These are phyloP conservation scores for Wallacemonas collosoma DNA, from an alignment of 208 protist genomes.

Conservation along the genomic window DNA sequence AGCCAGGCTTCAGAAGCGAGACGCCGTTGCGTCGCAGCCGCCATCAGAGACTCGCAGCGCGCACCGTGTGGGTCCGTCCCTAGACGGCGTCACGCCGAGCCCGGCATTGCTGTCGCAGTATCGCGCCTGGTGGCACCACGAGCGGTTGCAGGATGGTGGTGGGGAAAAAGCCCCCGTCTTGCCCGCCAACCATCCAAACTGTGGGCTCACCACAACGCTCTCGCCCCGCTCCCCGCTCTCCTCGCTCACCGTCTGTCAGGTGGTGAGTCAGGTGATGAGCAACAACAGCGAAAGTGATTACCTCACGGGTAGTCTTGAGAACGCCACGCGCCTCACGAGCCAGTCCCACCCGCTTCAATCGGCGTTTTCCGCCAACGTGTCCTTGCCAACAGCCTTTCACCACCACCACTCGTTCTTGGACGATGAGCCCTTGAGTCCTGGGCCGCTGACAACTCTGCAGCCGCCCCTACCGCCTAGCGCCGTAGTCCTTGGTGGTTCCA, in stretches of 20 bases:
- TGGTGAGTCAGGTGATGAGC: slow-evolving; percentile 1
- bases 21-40: background rate
- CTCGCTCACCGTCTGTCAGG: background rate
- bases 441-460: background rate
- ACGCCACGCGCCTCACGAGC: background rate
- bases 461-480: background rate
- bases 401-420: background rate
- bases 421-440: background rate
- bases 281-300: slow-evolving; percentile 7
- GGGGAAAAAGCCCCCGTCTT: no score
- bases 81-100: slow-evolving; percentile 3
- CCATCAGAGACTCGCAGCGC: background rate
- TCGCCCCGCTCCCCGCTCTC: slow-evolving; percentile 3
- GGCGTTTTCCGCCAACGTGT: slow-evolving; percentile 5
- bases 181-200: no score
- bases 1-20: background rate
- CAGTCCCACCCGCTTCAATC: slow-evolving; percentile 7
- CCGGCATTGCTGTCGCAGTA: slow-evolving; percentile 13
- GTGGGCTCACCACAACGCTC: background rate
- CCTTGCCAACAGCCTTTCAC: background rate
- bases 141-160: background rate
- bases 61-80: background rate
- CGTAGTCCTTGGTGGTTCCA: no score
- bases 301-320: background rate
- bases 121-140: slow-evolving; percentile 7